Conservation (phyloP, 306 rosid genomes). For the Hippophae tibetana region DNA sequence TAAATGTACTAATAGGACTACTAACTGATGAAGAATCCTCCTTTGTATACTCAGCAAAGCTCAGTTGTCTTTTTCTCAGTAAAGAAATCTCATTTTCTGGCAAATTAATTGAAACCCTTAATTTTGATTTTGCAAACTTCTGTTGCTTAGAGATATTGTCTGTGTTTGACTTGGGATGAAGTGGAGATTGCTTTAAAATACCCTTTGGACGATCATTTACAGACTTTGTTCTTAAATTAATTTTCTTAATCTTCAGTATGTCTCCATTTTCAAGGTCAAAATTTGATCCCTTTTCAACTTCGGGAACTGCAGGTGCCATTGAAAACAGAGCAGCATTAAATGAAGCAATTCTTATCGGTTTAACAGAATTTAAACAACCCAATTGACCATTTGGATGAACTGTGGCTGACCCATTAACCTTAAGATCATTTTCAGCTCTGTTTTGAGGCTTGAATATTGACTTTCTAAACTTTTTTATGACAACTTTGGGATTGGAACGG, state of each 20-base stretch:
- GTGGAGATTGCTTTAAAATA: slow-evolving; percentile 58
- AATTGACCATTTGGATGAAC: slow-evolving; percentile 46
- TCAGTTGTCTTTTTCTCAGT: slow-evolving; percentile 43
- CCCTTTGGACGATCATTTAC: slow-evolving; percentile 50
- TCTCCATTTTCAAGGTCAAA: slow-evolving; percentile 29
- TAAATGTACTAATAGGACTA: slow-evolving; percentile 4
- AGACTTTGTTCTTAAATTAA: slow-evolving; percentile 29
- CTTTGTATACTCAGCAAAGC: slow-evolving; percentile 48
- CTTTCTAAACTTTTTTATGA: slow-evolving; percentile 34
- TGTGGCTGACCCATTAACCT: slow-evolving; percentile 21
- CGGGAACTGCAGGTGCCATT: slow-evolving; percentile 76
- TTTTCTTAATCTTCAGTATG: background rate
- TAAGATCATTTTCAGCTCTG: slow-evolving; percentile 20
- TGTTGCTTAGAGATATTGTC: slow-evolving; percentile 26
- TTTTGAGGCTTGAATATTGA: slow-evolving; percentile 18
- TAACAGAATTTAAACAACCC: slow-evolving; percentile 16
- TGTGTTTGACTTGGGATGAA: slow-evolving; percentile 24
- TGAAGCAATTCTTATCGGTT: slow-evolving; percentile 56
- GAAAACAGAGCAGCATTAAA: slow-evolving; percentile 93
- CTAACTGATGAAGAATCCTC: slow-evolving; percentile 19
- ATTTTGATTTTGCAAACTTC: slow-evolving; percentile 37
- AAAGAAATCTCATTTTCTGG: slow-evolving; percentile 88
- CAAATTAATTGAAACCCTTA: slow-evolving; percentile 76
- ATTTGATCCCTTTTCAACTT: slow-evolving; percentile 15
- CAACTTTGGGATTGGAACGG: slow-evolving; percentile 33